These are phyloP conservation scores for Glycine soja DNA, from an alignment of 306 rosid genomes.

Conservation along the genomic window DNA sequence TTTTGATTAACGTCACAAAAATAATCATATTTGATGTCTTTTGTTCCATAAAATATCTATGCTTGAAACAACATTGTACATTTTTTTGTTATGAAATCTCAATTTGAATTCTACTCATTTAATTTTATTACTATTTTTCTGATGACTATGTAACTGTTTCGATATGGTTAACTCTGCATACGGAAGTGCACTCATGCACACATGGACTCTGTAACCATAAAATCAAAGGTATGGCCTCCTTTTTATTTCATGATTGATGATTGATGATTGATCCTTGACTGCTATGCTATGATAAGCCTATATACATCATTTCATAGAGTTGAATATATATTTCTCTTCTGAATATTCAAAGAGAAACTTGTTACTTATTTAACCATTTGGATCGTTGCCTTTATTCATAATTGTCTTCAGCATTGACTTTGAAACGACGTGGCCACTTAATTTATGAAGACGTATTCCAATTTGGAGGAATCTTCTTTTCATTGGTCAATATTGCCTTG, in stretches of 20 bases:
- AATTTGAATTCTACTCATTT: neutral
- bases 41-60: neutral
- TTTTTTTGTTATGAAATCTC: neutral
- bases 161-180: conserved; percentile 43
- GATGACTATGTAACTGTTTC: conserved; percentile 43
- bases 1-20: rapidly evolving
- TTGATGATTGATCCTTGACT: conserved; percentile 30
- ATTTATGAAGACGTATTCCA: neutral
- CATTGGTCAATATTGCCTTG: conserved; percentile 16
- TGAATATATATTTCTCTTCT: neutral
- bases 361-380: conserved; percentile 30
- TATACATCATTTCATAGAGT: too few relatives aligned
- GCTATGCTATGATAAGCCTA: neutral
- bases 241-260: too few relatives aligned
- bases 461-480: conserved; percentile 39
- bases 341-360: neutral
- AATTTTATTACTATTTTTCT: conserved; percentile 31
- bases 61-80: conserved; percentile 12
- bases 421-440: too few relatives aligned
- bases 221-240: conserved; percentile 57
- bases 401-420: neutral
- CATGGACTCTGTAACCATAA: conserved; percentile 66
- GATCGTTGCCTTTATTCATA: conserved; percentile 6
- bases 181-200: conserved; percentile 75
- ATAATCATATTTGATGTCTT: neutral